phyloP scores from a whole-genome alignment of 768 basidiomycete genomes.

The Filobasidium floriforme region DNA sequence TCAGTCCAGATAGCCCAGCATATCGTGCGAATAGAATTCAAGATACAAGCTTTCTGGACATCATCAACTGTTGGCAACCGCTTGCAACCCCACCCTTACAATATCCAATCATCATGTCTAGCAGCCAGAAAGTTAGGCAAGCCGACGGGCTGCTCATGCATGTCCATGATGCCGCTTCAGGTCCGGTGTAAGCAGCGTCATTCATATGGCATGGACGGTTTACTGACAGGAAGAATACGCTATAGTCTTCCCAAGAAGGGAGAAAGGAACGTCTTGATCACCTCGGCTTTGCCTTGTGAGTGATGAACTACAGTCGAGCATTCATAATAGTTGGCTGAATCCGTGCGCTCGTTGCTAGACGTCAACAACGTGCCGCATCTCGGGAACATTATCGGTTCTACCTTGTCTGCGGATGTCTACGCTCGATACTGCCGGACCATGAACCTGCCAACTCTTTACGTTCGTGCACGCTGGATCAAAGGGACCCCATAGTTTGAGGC shows the following conservation, averaged over 20 bases:
- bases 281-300: constrained; percentile 73
- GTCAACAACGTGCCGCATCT: constrained; percentile 92
- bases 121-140: not conserved
- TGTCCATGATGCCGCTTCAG: not conserved
- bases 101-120: not conserved
- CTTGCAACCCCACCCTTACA: too few species aligned
- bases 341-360: constrained; percentile 25
- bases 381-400: constrained; percentile 60
- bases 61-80: too few species aligned
- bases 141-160: not conserved
- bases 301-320: not conserved
- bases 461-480: constrained; percentile 18
- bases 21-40: too few species aligned
- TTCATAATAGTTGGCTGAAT: not conserved
- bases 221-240: too few species aligned
- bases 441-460: constrained; percentile 80
- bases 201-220: too few species aligned
- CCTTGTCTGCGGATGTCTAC: constrained; percentile 92
- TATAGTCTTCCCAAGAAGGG: constrained; percentile 64
- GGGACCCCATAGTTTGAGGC: not conserved
- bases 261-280: constrained; percentile 79
- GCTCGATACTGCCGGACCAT: constrained; percentile 72
- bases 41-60: too few species aligned
- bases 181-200: not conserved
- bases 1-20: too few species aligned